Evolutionary conservation across 208 protist genomes (phyloP).

Genomic region (Naegleria lovaniensis): DNA sequence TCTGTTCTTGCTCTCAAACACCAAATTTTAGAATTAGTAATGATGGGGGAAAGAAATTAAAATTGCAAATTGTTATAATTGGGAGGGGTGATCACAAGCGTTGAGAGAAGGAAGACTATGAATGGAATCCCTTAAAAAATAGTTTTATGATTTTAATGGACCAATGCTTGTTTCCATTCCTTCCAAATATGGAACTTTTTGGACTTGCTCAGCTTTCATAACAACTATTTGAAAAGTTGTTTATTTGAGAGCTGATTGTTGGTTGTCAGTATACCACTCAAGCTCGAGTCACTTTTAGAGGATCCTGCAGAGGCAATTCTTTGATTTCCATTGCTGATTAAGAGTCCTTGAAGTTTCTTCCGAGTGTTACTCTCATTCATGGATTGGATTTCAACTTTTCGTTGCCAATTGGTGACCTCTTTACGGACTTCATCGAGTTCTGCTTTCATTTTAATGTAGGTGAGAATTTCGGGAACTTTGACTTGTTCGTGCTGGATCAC

Average conservation of each 20-base stretch:
- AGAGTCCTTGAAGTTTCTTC: not conserved
- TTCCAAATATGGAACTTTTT: too few species aligned
- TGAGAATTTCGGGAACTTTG: slow-evolving; percentile 79
- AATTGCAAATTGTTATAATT: too few species aligned
- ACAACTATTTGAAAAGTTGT: not conserved
- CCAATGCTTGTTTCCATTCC: too few species aligned
- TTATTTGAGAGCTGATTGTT: not conserved
- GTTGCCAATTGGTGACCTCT: slow-evolving; percentile 68
- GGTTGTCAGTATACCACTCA: not conserved
- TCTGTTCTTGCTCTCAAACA: too few species aligned
- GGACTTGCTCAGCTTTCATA: too few species aligned
- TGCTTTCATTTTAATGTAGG: slow-evolving; percentile 84
- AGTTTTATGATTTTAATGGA: too few species aligned
- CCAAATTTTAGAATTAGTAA: too few species aligned
- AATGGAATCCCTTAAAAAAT: too few species aligned
- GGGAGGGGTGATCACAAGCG: too few species aligned
- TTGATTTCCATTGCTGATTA: not conserved
- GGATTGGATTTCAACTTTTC: slow-evolving; percentile 78
- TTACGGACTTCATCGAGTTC: slow-evolving; percentile 57
- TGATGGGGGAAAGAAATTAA: too few species aligned
- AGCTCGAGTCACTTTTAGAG: not conserved
- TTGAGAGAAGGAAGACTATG: too few species aligned
- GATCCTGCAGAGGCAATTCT: not conserved
- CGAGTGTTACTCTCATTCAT: not conserved
- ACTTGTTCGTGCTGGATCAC: slow-evolving; percentile 71